Base-by-base conservation (phyloP, 2,329 filamentous ascomycete genomes). In the Calonectria naviculata region DNA sequence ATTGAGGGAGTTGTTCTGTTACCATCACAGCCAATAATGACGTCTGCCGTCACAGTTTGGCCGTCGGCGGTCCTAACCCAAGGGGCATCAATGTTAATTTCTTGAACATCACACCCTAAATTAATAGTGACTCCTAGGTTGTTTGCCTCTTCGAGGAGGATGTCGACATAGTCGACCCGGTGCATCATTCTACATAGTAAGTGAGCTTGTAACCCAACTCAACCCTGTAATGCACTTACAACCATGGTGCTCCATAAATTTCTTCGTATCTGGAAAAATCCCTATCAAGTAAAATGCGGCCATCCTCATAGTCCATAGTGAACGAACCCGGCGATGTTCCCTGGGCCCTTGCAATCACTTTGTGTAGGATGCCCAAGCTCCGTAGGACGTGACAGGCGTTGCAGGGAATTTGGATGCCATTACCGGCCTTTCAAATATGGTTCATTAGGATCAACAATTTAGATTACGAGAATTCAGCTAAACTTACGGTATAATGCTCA, bases 371-470 rank as follows among this genome's bases (percentile, higher is more conserved):
- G 10, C 71, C 74, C n/a, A 74, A 60, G 49, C 58, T 72, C 8
- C 65, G 69, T 41, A 76, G 68, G 8, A 66, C 60, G 29, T 73
- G 68, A 5, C 62, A 42, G n/a, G 74, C 74, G 36, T 76, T 76
- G 13, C 71, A 72, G 3, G 74, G 71, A 12, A 76, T 44, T 36
- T 75, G 74, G 26, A 76, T 65, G n/a, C 72, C 74, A 24, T 73
- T 70, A 3, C 73, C 72, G 4, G 62, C 62, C 74, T 76, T 47
- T 21, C 4, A 46, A 6, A n/a, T 52, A 36, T 46, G 1, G 21
- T 12, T 4, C 4, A 21, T 46, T 19, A 52, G 47, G 42, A 12
- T 19, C 4, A 17, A 7, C 3, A 44, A n/a, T 21, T 4, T 28
- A 6, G 2, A 2, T 10, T 10, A 21, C 15, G 17, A 26, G 6